Conservation (phyloP, 208 protist genomes). For the Leishmania lainsoni region DNA sequence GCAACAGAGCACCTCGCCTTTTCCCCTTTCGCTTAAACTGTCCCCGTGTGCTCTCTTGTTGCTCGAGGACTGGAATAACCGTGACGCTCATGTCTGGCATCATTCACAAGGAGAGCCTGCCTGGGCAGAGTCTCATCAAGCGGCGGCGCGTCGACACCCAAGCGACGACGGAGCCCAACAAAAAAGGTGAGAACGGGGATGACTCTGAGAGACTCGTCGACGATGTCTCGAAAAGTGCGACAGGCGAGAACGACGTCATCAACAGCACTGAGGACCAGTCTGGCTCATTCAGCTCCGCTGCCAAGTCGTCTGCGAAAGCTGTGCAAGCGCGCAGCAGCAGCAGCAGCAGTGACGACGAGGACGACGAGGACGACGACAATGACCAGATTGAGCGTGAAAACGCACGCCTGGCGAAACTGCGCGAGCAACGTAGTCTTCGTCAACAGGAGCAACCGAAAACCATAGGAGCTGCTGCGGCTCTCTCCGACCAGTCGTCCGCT, state of each 20-base stretch:
- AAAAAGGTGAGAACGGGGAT: background rate
- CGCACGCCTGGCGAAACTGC: conserved; percentile 50
- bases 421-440: conserved; percentile 30
- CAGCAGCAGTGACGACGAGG: conserved; percentile 26
- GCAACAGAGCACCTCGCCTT: background rate
- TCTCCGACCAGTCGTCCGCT: background rate
- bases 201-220: background rate
- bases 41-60: background rate
- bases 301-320: background rate
- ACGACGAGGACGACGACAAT: conserved; percentile 49
- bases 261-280: background rate
- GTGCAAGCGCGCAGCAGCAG: background rate
- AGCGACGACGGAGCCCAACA: background rate
- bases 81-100: conserved; percentile 30
- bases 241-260: background rate
- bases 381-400: conserved; percentile 57
- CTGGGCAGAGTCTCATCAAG: conserved; percentile 58
- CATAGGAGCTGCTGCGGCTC: background rate
- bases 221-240: background rate
- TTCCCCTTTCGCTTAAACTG: background rate
- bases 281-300: background rate
- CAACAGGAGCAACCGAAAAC: conserved; percentile 13
- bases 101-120: conserved; percentile 72
- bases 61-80: background rate
- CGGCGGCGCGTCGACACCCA: conserved; percentile 46